These are phyloP conservation scores for Sporothrix euskadiensis DNA, from an alignment of 2,329 filamentous ascomycete genomes.

Conservation along the genomic window DNA sequence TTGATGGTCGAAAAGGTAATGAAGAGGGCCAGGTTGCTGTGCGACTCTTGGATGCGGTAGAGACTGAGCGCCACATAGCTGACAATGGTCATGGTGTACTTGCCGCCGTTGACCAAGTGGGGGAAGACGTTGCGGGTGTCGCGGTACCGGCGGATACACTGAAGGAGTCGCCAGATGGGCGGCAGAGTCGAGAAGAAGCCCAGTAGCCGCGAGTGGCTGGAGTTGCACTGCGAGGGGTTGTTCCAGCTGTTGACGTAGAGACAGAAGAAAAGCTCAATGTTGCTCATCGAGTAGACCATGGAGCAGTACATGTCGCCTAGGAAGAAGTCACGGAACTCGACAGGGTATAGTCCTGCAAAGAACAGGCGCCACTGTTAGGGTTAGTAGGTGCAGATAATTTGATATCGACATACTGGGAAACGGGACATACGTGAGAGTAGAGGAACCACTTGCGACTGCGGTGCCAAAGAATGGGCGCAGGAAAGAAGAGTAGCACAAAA, in stretches of 20 bases:
- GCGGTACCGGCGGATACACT: constrained; percentile 85
- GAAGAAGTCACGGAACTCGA: constrained; percentile 97
- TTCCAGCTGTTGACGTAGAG: constrained; percentile 80
- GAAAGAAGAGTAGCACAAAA: constrained; percentile 69
- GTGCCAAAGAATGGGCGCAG: constrained; percentile 71
- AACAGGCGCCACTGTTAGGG: constrained; percentile 72
- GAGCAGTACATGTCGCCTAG: constrained; percentile 98
- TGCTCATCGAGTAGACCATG: constrained; percentile 84
- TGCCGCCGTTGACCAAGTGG: constrained; percentile 87
- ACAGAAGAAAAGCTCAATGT: constrained; percentile 92
- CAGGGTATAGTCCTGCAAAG: constrained; percentile 82
- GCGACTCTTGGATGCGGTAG: constrained; percentile 70
- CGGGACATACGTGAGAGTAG: constrained; percentile 73
- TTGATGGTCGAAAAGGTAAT: constrained; percentile 81
- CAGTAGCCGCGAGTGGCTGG: constrained; percentile 74
- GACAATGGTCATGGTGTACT: constrained; percentile 83
- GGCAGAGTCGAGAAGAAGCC: constrained; percentile 85
- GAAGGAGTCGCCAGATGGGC: constrained; percentile 84
- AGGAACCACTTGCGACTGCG: constrained; percentile 81
- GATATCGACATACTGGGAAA: not conserved
- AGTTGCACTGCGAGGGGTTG: constrained; percentile 77
- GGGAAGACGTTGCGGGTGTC: constrained; percentile 88
- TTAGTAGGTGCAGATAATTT: not conserved
- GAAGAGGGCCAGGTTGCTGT: constrained; percentile 66
- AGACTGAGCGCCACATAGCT: constrained; percentile 76